phyloP scores from a whole-genome alignment of 192 early-diverging fungal genomes.

The Backusella macrospora region DNA sequence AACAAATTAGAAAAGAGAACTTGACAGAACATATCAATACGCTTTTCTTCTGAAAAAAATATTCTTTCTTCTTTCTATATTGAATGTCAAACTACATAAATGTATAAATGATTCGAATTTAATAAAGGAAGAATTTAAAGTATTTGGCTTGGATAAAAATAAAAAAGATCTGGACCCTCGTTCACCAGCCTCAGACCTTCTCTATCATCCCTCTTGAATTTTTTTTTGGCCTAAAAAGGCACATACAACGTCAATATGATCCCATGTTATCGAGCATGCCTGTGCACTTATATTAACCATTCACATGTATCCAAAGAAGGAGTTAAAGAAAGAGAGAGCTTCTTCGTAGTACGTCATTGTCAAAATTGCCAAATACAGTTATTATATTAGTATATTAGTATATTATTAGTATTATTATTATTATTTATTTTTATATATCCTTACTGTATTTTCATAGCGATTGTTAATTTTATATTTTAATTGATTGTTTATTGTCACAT shows the following conservation, averaged over 20 bases:
- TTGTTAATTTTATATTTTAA: neutral
- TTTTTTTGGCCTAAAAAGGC: neutral
- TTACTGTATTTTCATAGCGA: neutral
- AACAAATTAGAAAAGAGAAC: neutral
- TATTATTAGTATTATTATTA: too few species aligned
- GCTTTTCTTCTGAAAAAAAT: neutral
- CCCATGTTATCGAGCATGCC: neutral
- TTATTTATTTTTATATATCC: too few species aligned
- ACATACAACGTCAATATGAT: neutral
- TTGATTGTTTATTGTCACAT: neutral
- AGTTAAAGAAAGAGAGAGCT: neutral
- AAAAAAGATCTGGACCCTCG: neutral
- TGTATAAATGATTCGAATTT: neutral
- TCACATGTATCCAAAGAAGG: neutral
- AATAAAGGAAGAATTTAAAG: neutral
- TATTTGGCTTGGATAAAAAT: neutral
- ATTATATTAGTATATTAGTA: too few species aligned
- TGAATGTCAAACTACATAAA: neutral
- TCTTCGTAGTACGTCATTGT: neutral
- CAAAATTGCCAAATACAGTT: neutral
- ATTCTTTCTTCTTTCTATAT: neutral
- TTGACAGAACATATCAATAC: neutral
- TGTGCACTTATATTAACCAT: neutral
- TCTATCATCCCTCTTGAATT: neutral
- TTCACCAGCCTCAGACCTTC: neutral